Conservation (phyloP, 345 rosid genomes). For the Lenwebbia sp. region DNA sequence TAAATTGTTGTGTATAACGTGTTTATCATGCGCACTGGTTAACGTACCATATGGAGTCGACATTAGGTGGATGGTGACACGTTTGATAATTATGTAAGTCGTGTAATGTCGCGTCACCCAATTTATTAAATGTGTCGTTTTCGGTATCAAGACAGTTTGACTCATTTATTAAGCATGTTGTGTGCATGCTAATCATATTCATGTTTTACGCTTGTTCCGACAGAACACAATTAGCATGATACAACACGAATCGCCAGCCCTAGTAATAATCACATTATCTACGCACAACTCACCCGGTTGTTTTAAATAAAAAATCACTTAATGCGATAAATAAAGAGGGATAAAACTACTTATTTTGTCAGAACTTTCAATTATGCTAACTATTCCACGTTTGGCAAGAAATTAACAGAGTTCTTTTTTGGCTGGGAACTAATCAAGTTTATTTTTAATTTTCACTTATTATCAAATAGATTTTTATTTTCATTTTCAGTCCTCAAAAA, state of each 20-base stretch:
- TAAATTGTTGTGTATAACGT: background rate
- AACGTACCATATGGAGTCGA: background rate
- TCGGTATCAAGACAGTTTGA: background rate
- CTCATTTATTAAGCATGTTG: background rate
- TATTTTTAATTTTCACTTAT: background rate
- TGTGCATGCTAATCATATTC: background rate
- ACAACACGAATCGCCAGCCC: background rate
- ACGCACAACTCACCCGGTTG: too few relatives aligned
- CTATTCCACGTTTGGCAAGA: background rate
- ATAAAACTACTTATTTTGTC: background rate
- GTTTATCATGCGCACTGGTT: background rate
- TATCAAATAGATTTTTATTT: background rate
- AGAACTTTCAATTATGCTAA: background rate
- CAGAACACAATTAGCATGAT: background rate
- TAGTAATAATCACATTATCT: background rate
- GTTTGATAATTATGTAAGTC: background rate
- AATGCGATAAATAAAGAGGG: background rate
- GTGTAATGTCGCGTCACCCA: accelerated
- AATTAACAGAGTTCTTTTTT: background rate
- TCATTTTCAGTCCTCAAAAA: background rate
- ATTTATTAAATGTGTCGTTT: background rate
- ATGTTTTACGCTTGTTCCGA: background rate
- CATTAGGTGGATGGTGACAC: too few relatives aligned
- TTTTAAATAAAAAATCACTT: background rate
- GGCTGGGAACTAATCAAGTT: background rate